Percentiles rank a stretch among this genome's conserved stretches.
Evolutionary conservation across 352 stramenopile species (phyloP).

Genomic region (Achlya hypogyna): DNA sequence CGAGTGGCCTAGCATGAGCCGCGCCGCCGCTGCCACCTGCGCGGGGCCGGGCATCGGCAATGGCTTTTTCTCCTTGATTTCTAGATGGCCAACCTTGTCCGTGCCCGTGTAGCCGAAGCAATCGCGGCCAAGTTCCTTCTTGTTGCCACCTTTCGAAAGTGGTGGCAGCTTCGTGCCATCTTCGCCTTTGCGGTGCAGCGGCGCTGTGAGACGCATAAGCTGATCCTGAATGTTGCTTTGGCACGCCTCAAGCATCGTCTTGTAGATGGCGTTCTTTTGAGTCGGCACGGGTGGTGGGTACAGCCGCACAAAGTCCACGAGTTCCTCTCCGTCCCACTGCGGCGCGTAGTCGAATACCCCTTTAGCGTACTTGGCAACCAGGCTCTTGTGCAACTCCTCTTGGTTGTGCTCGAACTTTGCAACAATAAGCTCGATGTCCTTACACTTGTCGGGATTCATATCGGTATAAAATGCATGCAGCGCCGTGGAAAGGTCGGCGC

Average conservation of each 20-base stretch:
- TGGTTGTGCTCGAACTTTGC: constrained; percentile 56
- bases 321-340: constrained; percentile 27
- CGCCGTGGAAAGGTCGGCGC: constrained; percentile 31
- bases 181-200: constrained; percentile 50
- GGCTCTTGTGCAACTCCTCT: constrained; percentile 48
- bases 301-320: constrained; percentile 60
- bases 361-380: constrained; percentile 61
- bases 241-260: constrained; percentile 70
- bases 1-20: constrained; percentile 75
- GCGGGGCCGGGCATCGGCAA: constrained; percentile 51
- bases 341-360: constrained; percentile 26
- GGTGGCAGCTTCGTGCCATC: constrained; percentile 36
- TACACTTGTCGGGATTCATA: constrained; percentile 45
- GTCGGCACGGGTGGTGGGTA: constrained; percentile 43
- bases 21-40: constrained; percentile 65
- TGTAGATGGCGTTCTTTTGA: constrained; percentile 46
- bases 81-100: constrained; percentile 58
- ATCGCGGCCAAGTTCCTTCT: constrained; percentile 50
- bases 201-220: constrained; percentile 68
- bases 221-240: constrained; percentile 72
- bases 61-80: constrained; percentile 45
- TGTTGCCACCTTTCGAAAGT: constrained; percentile 41
- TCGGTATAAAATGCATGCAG: constrained; percentile 45
- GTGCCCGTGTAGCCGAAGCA: constrained; percentile 75
- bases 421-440: constrained; percentile 67